Conservation (phyloP, 2,329 filamentous ascomycete genomes). For the Tricladium varicosporioides region DNA sequence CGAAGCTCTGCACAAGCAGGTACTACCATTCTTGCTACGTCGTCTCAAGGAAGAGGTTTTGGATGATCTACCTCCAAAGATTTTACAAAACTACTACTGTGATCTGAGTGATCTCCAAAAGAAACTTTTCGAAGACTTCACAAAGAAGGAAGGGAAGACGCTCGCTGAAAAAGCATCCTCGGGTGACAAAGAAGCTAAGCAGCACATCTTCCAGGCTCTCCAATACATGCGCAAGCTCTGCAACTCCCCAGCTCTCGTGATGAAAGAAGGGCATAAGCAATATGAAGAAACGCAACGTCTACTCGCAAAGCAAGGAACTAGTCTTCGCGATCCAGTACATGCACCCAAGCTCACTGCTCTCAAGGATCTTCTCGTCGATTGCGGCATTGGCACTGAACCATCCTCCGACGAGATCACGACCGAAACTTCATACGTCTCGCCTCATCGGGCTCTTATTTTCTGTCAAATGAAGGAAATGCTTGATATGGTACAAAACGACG, state of each 20-base stretch:
- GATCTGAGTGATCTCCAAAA: constrained; percentile 93
- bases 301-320: constrained; percentile 75
- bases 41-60: constrained; percentile 97
- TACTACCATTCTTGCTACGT: constrained; percentile 90
- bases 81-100: constrained; percentile 98
- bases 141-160: constrained; percentile 86
- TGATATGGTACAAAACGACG: constrained; percentile 95
- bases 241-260: constrained; percentile 93
- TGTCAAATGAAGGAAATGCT: constrained; percentile 99
- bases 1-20: constrained; percentile 97
- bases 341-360: constrained; percentile 91
- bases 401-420: constrained; percentile 51
- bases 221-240: constrained; percentile 99
- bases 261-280: constrained; percentile 89
- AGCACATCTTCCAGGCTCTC: constrained; percentile 97
- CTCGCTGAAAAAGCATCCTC: constrained; percentile 79
- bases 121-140: constrained; percentile 95
- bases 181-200: constrained; percentile 89
- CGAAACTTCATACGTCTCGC: constrained; percentile 79
- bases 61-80: constrained; percentile 95
- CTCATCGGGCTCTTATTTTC: constrained; percentile 93
- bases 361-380: constrained; percentile 93
- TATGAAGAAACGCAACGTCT: constrained; percentile 85
- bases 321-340: constrained; percentile 79
- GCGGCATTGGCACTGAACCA: constrained; percentile 79